These are phyloP conservation scores for Elongisporangium prolatum DNA, from an alignment of 352 stramenopile genomes.

Conservation along the genomic window DNA sequence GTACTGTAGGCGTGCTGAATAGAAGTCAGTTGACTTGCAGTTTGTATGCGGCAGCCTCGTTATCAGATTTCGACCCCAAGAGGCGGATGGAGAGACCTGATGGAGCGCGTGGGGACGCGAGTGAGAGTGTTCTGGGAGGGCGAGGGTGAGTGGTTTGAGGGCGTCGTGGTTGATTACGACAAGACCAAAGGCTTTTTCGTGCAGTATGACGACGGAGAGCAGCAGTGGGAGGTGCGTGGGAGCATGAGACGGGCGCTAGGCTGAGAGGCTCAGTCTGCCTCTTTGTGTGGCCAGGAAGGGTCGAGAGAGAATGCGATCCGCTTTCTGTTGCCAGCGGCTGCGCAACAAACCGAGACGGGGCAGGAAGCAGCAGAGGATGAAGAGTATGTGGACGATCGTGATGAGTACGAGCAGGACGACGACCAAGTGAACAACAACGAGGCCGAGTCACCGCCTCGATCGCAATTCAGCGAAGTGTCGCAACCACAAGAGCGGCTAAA, in stretches of 20 bases:
- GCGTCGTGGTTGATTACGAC: conserved; percentile 30
- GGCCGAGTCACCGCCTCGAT: background rate
- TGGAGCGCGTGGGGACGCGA: conserved; percentile 29
- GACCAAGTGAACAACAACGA: background rate
- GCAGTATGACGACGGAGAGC: conserved; percentile 70
- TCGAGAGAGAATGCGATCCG: conserved; percentile 16
- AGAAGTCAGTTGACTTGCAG: too few species aligned
- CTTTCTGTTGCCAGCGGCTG: conserved; percentile 8
- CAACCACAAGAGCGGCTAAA: conserved; percentile 1
- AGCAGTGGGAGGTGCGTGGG: conserved; percentile 55
- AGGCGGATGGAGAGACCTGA: background rate
- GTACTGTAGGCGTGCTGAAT: too few species aligned
- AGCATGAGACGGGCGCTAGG: background rate
- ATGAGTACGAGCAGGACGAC: conserved; percentile 11
- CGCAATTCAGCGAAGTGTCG: background rate
- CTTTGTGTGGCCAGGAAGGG: conserved; percentile 8
- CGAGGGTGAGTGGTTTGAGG: conserved; percentile 63
- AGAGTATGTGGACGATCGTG: conserved; percentile 19
- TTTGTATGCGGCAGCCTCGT: too few species aligned
- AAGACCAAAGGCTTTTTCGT: conserved; percentile 44
- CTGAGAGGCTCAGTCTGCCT: background rate
- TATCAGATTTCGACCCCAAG: background rate
- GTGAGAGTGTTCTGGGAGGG: conserved; percentile 71
- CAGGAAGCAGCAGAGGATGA: conserved; percentile 13
- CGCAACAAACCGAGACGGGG: conserved; percentile 7